Evolutionary conservation across 2,329 filamentous ascomycete genomes (phyloP).

Genomic region (Colletotrichum tropicicola): DNA sequence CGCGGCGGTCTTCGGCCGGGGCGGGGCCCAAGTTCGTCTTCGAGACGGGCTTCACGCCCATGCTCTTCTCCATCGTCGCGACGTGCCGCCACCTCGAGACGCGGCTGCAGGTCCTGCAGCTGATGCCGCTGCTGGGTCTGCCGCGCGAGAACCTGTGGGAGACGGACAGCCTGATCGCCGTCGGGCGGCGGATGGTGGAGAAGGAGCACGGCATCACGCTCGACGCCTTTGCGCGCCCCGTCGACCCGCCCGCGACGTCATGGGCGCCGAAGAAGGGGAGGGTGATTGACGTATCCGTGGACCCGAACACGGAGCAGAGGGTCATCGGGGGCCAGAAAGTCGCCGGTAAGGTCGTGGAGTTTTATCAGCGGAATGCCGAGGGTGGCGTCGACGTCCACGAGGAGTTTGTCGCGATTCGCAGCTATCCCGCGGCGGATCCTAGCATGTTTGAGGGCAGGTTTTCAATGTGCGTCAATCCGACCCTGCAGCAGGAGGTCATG

Average conservation of each 20-base stretch:
- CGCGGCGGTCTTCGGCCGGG: neutral
- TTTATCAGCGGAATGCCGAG: neutral
- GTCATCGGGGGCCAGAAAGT: neutral
- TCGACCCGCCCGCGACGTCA: neutral
- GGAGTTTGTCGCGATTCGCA: neutral
- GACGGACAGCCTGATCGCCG: constrained; percentile 10
- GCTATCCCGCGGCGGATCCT: too few species aligned
- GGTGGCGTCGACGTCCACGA: neutral
- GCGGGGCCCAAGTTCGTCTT: constrained; percentile 16
- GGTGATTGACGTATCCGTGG: neutral
- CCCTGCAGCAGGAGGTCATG: too few species aligned
- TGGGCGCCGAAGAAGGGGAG: neutral
- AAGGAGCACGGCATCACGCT: constrained; percentile 21
- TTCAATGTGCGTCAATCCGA: too few species aligned
- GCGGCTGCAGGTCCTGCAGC: constrained; percentile 3
- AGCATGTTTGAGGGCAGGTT: too few species aligned
- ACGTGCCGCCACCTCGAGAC: constrained; percentile 21
- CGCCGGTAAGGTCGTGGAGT: neutral
- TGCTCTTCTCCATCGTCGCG: constrained; percentile 18
- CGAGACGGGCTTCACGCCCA: constrained; percentile 21
- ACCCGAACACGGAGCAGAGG: neutral
- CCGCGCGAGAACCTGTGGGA: constrained; percentile 24
- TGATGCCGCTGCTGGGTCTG: constrained; percentile 13
- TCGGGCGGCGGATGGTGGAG: constrained; percentile 21
- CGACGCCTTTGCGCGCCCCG: neutral